Evolutionary conservation across 139 green algal genomes (phyloP).

Genomic region (Monoraphidium neglectum): DNA sequence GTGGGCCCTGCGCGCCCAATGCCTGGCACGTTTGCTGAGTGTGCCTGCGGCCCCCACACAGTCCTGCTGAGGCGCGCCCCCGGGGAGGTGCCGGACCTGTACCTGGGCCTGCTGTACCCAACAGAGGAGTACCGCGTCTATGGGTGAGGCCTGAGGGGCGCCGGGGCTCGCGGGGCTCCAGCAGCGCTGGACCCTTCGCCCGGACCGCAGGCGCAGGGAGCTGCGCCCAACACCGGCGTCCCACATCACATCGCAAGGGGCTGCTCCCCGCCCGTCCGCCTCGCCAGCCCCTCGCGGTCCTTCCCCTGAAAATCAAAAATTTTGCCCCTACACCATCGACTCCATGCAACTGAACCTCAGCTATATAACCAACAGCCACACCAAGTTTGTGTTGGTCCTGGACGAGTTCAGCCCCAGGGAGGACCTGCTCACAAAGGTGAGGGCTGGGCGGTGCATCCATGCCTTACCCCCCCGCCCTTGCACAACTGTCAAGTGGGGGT

Average conservation of each 20-base stretch:
- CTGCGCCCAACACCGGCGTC: neutral
- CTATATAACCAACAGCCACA: constrained; percentile 78
- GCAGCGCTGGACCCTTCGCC: neutral
- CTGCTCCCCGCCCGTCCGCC: no score
- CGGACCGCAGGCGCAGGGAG: neutral
- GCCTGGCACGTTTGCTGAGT: no score
- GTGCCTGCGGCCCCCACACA: no score
- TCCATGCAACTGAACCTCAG: constrained; percentile 10
- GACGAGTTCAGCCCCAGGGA: constrained; percentile 64
- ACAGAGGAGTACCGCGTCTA: constrained; percentile 86
- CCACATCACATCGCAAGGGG: no score
- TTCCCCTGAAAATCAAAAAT: neutral
- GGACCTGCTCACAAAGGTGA: constrained; percentile 41
- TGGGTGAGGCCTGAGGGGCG: constrained; percentile 37
- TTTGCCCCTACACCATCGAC: neutral
- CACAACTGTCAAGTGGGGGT: neutral
- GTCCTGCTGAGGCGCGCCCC: constrained; percentile 38
- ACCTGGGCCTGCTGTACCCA: constrained; percentile 82
- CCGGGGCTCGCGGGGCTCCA: neutral
- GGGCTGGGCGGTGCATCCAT: no score
- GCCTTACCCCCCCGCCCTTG: neutral
- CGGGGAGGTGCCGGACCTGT: constrained; percentile 63
- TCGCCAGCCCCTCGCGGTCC: neutral
- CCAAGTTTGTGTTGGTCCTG: constrained; percentile 80
- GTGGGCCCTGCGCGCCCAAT: no score